phyloP scores from a whole-genome alignment of 345 rosid species.

The Citrus glauca region DNA sequence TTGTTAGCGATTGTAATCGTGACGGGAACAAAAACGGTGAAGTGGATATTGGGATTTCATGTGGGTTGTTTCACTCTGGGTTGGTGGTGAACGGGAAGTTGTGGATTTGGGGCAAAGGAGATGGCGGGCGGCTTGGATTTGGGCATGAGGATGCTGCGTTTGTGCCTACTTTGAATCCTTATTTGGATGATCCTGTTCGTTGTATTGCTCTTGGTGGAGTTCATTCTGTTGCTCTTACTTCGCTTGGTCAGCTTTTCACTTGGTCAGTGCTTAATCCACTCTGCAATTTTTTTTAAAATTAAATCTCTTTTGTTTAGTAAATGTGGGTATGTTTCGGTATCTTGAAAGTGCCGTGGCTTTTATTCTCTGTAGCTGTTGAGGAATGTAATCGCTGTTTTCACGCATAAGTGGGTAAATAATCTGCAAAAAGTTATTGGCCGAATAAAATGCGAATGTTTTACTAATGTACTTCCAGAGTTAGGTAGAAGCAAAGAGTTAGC shows the following conservation, averaged over 20 bases:
- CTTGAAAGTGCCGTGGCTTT: neutral
- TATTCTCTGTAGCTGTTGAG: neutral
- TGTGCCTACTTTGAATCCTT: conserved; percentile 63
- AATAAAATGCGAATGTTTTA: no score
- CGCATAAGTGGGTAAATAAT: neutral
- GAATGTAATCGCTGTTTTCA: neutral
- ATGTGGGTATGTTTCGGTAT: neutral
- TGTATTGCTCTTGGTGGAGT: conserved; percentile 76
- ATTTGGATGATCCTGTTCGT: conserved; percentile 47
- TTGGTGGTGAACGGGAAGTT: conserved; percentile 53
- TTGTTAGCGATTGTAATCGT: conserved; percentile 1
- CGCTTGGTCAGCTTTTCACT: conserved; percentile 61
- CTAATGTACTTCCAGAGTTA: neutral
- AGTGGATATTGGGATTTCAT: conserved; percentile 59
- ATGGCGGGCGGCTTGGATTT: conserved; percentile 86
- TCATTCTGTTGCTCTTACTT: conserved; percentile 79
- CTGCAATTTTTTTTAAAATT: neutral
- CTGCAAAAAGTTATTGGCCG: neutral
- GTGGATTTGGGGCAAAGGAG: conserved; percentile 96
- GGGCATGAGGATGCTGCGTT: conserved; percentile 77
- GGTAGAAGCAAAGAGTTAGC: neutral
- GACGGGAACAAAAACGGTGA: neutral
- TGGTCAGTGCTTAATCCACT: conserved; percentile 46
- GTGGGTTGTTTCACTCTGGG: conserved; percentile 85
- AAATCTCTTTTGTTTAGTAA: neutral